These are phyloP conservation scores for Zarea fungicola DNA, from an alignment of 2,329 filamentous ascomycete species.

Conservation along the genomic window DNA sequence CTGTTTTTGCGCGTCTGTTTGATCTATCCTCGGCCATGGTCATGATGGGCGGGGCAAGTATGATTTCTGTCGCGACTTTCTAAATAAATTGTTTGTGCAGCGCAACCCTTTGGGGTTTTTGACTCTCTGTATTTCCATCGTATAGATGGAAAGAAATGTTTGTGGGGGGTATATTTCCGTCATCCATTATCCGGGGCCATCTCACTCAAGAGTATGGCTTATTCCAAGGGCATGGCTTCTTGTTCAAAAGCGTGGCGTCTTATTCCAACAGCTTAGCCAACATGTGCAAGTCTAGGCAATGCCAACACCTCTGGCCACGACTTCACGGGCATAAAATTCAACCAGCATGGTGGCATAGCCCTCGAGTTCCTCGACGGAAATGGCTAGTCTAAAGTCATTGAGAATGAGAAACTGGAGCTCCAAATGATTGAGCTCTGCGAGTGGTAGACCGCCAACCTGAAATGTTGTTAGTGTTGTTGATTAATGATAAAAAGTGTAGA, in stretches of 20 bases:
- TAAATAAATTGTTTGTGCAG: too few relatives aligned
- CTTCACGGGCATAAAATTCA: conserved; percentile 92
- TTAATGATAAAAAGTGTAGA: neutral
- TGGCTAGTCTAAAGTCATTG: conserved; percentile 91
- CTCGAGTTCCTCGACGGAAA: conserved; percentile 92
- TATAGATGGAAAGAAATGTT: too few relatives aligned
- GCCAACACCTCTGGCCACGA: conserved; percentile 46
- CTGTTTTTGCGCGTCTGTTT: conserved; percentile 1
- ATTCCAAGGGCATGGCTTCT: too few relatives aligned
- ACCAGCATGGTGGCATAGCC: conserved; percentile 98
- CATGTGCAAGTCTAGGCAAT: neutral
- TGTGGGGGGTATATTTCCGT: too few relatives aligned
- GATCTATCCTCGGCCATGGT: neutral
- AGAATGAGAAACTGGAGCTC: conserved; percentile 93
- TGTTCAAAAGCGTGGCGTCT: neutral
- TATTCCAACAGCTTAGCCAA: neutral
- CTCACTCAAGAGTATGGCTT: too few relatives aligned
- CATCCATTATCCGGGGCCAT: too few relatives aligned
- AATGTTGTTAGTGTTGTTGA: neutral
- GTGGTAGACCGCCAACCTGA: conserved; percentile 87
- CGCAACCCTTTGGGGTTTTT: too few relatives aligned
- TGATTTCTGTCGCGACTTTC: too few relatives aligned
- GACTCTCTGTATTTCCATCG: too few relatives aligned
- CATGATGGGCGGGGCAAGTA: too few relatives aligned
- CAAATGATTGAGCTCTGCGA: conserved; percentile 90